phyloP scores from a whole-genome alignment of 306 rosid genomes.

The Astragalus membranaceus region DNA sequence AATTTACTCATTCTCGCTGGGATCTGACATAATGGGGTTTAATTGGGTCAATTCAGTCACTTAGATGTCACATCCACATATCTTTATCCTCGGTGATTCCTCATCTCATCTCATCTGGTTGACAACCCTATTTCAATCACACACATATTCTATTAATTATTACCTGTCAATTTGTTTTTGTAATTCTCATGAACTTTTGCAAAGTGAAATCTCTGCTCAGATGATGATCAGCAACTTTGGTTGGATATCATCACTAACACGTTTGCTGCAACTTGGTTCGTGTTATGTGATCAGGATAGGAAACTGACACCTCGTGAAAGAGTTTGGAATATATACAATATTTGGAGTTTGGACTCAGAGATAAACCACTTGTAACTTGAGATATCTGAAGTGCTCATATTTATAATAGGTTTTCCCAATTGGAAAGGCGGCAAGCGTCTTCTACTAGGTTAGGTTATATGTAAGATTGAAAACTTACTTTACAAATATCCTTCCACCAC shows the following conservation, averaged over 20 bases:
- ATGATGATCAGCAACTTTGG: not conserved
- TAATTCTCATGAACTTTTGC: not conserved
- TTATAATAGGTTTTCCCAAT: too few species aligned
- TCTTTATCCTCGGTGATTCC: conserved; percentile 62
- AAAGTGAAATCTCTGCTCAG: too few species aligned
- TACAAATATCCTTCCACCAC: too few species aligned
- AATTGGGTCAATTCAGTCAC: conserved; percentile 35
- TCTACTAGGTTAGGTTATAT: too few species aligned
- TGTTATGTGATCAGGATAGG: not conserved
- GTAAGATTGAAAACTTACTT: too few species aligned
- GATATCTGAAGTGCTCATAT: too few species aligned
- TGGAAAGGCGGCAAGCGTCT: not conserved
- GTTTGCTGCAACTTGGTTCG: not conserved
- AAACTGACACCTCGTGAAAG: not conserved
- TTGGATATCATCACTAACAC: not conserved
- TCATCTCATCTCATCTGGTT: conserved; percentile 38
- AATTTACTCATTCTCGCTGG: not conserved
- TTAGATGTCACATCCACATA: conserved; percentile 58
- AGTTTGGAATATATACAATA: not conserved
- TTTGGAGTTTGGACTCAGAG: not conserved
- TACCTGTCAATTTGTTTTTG: not conserved
- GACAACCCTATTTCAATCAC: conserved; percentile 53
- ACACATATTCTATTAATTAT: conserved; percentile 24
- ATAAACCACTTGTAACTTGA: too few species aligned
- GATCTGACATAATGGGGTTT: conserved; percentile 26